Base-by-base conservation (phyloP, 192 early-diverging fungal species). In the Umbelopsis vinacea region DNA sequence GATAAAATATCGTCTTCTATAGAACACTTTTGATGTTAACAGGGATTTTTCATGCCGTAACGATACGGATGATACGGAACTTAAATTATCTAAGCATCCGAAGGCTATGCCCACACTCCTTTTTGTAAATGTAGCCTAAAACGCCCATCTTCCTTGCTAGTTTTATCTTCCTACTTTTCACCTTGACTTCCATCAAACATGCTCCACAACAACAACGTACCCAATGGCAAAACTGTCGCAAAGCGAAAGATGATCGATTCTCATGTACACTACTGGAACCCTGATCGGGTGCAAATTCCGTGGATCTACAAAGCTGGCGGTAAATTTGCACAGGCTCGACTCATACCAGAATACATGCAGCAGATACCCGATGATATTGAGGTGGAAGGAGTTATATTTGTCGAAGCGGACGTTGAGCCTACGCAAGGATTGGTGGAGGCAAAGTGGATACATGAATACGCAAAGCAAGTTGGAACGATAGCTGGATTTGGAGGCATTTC, bases 251-350 rank as follows among this genome's bases (percentile, higher is more conserved):
- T 79, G 7, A 70, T 79, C 19, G 78, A 79, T 23, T 37, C 70
- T 40, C 78, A 79, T 72, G 55, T 79, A 4, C 78, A 79, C 26
- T 72, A 75, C 24, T 75, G 71, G 70, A 68, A 75, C 14, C 66
- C 74, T 12, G 67, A 68, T 15, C 12, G 22, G 0, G 66, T 75
- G 15, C 23, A 71, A 10, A 67, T 75, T n/a, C 74, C 78, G 4
- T 79, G 78, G 78, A 43, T 69, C 5, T n/a, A 63, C 26, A 35
- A 63, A 37, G 57, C 57, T 63, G 57, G 57, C 5, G 57, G 57
- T 35, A 37, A 63, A n/a, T 63, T 63, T 33, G 17, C 26, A 11
- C 57, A 19, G 35, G 26, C 57, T 0, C 26, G 57, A 12, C 57
- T 63, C 2, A 15, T 35, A 19, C 14, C 57, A 6, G 57, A 63